Evolutionary conservation across 2,329 filamentous ascomycete species (phyloP), one percentile per base, ranked within the genome.

Genomic region (Hypoxylon sp.): DNA sequence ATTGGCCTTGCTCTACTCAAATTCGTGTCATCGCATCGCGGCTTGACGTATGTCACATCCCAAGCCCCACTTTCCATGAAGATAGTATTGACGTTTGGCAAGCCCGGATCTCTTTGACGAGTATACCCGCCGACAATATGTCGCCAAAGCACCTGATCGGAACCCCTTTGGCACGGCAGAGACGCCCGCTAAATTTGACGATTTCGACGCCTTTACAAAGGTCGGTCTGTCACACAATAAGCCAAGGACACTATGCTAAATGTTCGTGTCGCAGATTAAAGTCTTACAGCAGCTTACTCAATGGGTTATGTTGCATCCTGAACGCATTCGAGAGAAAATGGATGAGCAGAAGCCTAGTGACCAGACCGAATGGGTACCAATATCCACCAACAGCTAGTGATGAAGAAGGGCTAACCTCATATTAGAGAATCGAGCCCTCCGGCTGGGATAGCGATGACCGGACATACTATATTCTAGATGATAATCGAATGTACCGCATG

Each of bases 81-180:
- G 77, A 24, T 74, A 63, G 53, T 70, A 42, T 45, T 51, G 26
- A 71, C 50, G 2, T 18, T 38, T 48, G 52, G 50, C 1, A 72
- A 97, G 94, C 1, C 87, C 84, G 54, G 93, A 96, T 2, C 90
- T 96, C 50, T 97, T 98, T 72, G 93, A 98, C 76, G 93, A 97
- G 74, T 97, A 97, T 76, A 91, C 93, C 32, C 89, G 93, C 72
- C 91, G 93, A 64, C 94, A 97, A 78, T 99, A 93, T 77, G 80
- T 91, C 55, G 85, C 89, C n/a, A 97, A 93, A 80, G 89, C 91
- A 1, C 91, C 93, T 2, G 78, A 87, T 9, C 85, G 85, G 57
- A 98, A 97, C 74, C 95, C 95, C 0, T 97, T 97, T 74, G 95
- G 95, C 48, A 84, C 87, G 22, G 91, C 89, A 2, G 93, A 96